A percentile compares a stretch with the other conserved stretches of the same genome.
Evolutionary conservation across 768 basidiomycete species (phyloP).

Genomic region (Mycena polygramma): DNA sequence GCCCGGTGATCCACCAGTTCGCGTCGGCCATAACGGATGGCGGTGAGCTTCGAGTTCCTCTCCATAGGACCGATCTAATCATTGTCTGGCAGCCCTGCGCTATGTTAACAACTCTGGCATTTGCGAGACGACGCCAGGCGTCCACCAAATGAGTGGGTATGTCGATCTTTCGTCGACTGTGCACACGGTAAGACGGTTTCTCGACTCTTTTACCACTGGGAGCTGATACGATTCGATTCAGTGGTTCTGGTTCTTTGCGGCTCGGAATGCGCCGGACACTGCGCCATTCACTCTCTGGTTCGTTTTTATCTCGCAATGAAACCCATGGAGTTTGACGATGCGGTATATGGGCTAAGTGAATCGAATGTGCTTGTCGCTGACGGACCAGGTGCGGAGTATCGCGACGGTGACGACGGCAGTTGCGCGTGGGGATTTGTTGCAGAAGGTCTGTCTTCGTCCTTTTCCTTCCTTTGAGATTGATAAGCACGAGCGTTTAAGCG

Average conservation of each 20-base stretch:
- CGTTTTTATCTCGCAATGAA: neutral
- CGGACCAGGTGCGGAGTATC: constrained; percentile 80
- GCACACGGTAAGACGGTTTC: constrained; percentile 56
- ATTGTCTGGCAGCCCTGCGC: constrained; percentile 26
- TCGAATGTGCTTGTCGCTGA: constrained; percentile 69
- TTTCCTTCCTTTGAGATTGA: too few relatives aligned
- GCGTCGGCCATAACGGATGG: constrained; percentile 10
- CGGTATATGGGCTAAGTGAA: too few relatives aligned
- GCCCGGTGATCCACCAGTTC: constrained; percentile 24
- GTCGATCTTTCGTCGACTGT: constrained; percentile 60
- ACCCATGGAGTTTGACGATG: neutral
- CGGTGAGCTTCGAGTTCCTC: neutral
- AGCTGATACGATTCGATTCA: constrained; percentile 38
- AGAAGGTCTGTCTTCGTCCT: constrained; percentile 68
- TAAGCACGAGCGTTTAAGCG: too few relatives aligned
- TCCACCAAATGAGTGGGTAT: constrained; percentile 64
- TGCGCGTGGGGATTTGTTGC: constrained; percentile 79
- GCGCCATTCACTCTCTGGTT: constrained; percentile 78
- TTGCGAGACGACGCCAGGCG: constrained; percentile 65
- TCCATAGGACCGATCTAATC: neutral
- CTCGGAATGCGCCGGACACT: constrained; percentile 67
- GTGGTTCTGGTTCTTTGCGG: constrained; percentile 86
- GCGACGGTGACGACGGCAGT: constrained; percentile 87
- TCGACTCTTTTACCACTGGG: neutral
- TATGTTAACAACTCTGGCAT: constrained; percentile 61